Conservation (phyloP, 208 protist species). For the Acanthamoeba healyi region DNA sequence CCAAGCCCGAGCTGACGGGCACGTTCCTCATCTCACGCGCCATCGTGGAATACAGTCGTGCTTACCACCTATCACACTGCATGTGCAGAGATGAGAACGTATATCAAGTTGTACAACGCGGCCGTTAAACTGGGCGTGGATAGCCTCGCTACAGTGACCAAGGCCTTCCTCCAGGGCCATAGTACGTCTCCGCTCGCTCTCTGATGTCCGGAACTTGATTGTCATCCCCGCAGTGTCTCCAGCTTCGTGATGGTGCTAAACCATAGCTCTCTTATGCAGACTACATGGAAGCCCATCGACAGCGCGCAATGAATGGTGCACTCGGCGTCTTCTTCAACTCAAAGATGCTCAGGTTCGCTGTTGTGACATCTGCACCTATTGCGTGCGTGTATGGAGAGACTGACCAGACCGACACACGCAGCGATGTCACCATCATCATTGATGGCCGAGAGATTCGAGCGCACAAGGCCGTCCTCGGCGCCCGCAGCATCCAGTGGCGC, state of each 20-base stretch:
- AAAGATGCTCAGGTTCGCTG: not conserved
- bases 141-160: not conserved
- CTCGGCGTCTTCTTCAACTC: not conserved
- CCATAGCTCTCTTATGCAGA: not conserved
- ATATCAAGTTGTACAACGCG: not conserved
- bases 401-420: not conserved
- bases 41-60: no score
- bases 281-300: not conserved
- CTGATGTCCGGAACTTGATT: no score
- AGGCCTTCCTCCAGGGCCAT: not conserved
- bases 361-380: no score
- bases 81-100: not conserved
- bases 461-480: not conserved
- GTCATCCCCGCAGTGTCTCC: no score
- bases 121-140: not conserved
- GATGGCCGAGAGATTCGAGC: not conserved
- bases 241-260: no score
- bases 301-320: not conserved
- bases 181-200: not conserved
- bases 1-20: not conserved
- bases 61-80: no score
- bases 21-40: no score
- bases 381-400: not conserved
- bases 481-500: not conserved
- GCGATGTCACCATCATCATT: not conserved